Evolutionary conservation across 495 filamentous ascomycete genomes (phyloP).

Genomic region (Lasiosphaeriaceae sp.): DNA sequence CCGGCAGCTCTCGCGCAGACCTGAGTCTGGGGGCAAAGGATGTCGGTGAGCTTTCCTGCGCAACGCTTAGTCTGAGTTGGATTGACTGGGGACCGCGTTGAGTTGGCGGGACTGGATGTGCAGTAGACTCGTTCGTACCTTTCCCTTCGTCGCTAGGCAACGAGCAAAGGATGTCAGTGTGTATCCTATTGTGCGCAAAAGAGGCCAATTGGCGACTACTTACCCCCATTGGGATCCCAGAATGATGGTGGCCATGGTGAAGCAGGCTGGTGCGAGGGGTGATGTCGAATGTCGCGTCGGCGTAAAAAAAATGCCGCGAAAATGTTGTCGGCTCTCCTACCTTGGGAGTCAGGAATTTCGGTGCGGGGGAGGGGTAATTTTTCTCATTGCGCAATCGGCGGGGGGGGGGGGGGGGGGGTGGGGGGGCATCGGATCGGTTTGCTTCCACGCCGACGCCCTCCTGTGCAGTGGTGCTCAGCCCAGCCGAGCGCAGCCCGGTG

Average conservation of each 20-base stretch:
- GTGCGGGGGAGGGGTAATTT: constrained; percentile 15
- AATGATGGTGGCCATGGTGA: constrained; percentile 27
- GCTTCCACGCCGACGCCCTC: background rate
- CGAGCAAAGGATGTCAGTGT: background rate
- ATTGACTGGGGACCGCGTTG: background rate
- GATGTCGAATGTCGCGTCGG: constrained; percentile 3
- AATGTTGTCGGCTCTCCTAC: background rate
- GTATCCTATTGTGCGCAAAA: background rate
- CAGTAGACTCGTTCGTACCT: constrained; percentile 43
- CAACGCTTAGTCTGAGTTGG: constrained; percentile 46
- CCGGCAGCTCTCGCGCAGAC: constrained; percentile 37
- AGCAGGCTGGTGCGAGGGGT: background rate
- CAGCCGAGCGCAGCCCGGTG: too few species aligned
- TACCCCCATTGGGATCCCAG: constrained; percentile 30
- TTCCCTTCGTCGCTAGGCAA: constrained; percentile 70
- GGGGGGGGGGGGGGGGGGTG: too few species aligned
- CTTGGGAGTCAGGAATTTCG: constrained; percentile 12
- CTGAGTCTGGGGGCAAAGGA: constrained; percentile 36
- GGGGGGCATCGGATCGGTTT: background rate
- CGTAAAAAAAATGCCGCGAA: constrained; percentile 14
- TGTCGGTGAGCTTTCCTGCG: constrained; percentile 34
- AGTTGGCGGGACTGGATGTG: background rate
- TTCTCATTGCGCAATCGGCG: background rate
- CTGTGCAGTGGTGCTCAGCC: too few species aligned
- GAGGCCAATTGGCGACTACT: constrained; percentile 7